Conservation (phyloP, 257 asterid genomes). For the Leptodermis oblonga region DNA sequence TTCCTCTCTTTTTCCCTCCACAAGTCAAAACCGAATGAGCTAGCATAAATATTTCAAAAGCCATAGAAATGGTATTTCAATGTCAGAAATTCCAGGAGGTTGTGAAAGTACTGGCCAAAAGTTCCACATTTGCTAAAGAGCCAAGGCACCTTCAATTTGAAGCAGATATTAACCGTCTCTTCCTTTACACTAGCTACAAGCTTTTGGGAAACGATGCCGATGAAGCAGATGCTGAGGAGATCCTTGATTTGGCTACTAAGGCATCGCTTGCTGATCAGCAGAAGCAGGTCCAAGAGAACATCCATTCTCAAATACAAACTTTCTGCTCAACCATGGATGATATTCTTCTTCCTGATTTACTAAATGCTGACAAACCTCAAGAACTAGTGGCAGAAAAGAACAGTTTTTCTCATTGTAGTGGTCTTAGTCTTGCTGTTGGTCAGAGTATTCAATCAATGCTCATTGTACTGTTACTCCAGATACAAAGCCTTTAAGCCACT, state of each 20-base stretch:
- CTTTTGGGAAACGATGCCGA: conserved; percentile 78
- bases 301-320: conserved; percentile 55
- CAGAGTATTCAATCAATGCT: conserved; percentile 24
- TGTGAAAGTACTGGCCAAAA: conserved; percentile 83
- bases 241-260: conserved; percentile 65
- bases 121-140: conserved; percentile 64
- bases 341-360: conserved; percentile 55
- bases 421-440: conserved; percentile 81
- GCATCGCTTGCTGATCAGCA: conserved; percentile 72
- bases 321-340: conserved; percentile 65
- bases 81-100: no score
- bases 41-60: no score
- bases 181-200: conserved; percentile 73
- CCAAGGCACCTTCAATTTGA: conserved; percentile 71
- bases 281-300: conserved; percentile 83
- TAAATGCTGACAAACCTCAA: conserved; percentile 13
- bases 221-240: conserved; percentile 82
- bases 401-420: conserved; percentile 48
- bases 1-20: no score
- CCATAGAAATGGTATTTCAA: no score
- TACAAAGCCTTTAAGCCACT: conserved; percentile 48
- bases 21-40: no score
- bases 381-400: conserved; percentile 34
- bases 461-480: conserved; percentile 30
- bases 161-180: conserved; percentile 74